Percentiles rank a stretch among this genome's conserved stretches.
These are phyloP conservation scores for Ochetophila trinervis DNA, from an alignment of 306 rosid genomes.

Conservation along the genomic window DNA sequence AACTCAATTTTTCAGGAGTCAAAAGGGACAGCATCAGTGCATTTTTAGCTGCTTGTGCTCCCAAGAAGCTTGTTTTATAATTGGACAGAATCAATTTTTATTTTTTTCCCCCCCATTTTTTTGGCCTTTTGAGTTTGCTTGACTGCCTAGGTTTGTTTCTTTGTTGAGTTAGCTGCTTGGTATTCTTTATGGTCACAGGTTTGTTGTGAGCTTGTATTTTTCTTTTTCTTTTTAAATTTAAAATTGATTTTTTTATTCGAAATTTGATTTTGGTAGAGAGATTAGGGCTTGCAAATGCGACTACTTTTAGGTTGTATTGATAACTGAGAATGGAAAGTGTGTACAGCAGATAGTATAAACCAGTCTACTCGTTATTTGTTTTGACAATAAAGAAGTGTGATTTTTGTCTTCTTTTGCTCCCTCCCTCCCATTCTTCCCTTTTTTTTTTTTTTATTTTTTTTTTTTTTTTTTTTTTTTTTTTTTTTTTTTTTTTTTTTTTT, in stretches of 20 bases:
- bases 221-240: conserved; percentile 20
- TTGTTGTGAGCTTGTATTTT: conserved; percentile 44
- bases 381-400: conserved; percentile 46
- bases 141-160: conserved; percentile 42
- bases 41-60: conserved; percentile 80
- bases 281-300: conserved; percentile 57
- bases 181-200: conserved; percentile 47
- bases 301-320: conserved; percentile 52
- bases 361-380: conserved; percentile 35
- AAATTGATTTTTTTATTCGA: conserved; percentile 33
- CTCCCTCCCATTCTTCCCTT: neutral
- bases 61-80: conserved; percentile 54
- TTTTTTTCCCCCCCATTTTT: conserved; percentile 13
- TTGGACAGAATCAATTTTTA: conserved; percentile 29
- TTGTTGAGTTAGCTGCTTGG: conserved; percentile 47
- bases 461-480: too few relatives aligned
- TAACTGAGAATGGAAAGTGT: conserved; percentile 50
- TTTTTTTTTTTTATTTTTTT: neutral
- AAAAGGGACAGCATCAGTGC: conserved; percentile 79
- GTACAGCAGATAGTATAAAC: conserved; percentile 78
- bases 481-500: too few relatives aligned
- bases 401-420: conserved; percentile 11
- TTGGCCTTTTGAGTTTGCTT: conserved; percentile 40
- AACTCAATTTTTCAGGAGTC: conserved; percentile 37
- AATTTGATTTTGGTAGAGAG: conserved; percentile 35